Percentiles rank a stretch among this genome's conserved stretches.
Evolutionary conservation across 2,329 filamentous ascomycete species (phyloP).

Genomic region (Apiospora hydei): DNA sequence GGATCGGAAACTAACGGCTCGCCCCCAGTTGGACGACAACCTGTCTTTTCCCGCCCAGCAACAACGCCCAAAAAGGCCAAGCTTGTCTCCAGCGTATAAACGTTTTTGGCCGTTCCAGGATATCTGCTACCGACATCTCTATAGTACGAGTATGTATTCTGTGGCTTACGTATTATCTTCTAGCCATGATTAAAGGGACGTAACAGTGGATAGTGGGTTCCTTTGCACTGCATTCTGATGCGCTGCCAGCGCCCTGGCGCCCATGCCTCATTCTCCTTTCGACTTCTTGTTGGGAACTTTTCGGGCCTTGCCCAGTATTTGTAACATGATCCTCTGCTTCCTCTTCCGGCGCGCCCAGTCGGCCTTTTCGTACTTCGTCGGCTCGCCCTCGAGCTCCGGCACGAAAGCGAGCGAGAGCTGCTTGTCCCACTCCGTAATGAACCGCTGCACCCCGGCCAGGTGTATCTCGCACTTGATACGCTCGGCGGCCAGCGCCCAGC

Average conservation of each 20-base stretch:
- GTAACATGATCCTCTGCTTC: no score
- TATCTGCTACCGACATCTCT: background rate
- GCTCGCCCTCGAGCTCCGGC: no score
- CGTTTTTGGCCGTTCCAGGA: background rate
- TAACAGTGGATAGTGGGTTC: no score
- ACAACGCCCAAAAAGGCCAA: background rate
- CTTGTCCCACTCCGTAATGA: background rate
- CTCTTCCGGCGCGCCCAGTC: no score
- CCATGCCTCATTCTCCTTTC: no score
- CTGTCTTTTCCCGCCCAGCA: background rate
- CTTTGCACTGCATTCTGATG: no score
- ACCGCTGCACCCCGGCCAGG: background rate
- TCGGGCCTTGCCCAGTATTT: no score
- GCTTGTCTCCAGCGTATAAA: slow-evolving; percentile 1
- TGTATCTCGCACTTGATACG: background rate
- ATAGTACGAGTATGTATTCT: background rate
- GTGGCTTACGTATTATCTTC: no score
- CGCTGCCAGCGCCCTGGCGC: no score
- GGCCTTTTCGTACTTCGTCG: no score
- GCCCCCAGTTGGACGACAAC: background rate
- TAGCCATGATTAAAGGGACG: no score
- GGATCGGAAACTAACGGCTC: background rate
- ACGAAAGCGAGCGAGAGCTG: background rate
- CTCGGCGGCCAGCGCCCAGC: background rate
- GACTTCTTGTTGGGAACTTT: no score